phyloP scores from a whole-genome alignment of 2,329 filamentous ascomycete species.

The Pseudogymnoascus sp. region DNA sequence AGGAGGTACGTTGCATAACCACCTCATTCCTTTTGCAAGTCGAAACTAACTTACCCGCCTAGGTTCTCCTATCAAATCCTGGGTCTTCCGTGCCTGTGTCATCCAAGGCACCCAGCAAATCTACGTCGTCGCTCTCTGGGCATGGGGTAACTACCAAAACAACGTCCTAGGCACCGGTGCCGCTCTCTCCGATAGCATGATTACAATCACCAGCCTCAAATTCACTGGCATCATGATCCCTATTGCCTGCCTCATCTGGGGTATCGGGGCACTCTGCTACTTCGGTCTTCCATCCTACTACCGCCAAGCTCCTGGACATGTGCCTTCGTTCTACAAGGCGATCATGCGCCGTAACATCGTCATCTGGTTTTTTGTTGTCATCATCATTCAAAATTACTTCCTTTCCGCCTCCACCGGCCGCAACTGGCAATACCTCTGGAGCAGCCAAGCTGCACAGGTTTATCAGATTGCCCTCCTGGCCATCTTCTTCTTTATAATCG shows the following conservation, averaged over 20 bases:
- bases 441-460: slow-evolving; percentile 36
- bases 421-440: slow-evolving; percentile 49
- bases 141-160: slow-evolving; percentile 54
- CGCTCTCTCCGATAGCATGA: slow-evolving; percentile 35
- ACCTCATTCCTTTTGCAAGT: neutral
- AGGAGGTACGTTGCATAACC: slow-evolving; percentile 35
- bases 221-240: slow-evolving; percentile 46
- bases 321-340: slow-evolving; percentile 59
- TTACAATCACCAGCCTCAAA: slow-evolving; percentile 6
- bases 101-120: slow-evolving; percentile 62
- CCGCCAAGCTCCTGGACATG: slow-evolving; percentile 53
- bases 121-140: slow-evolving; percentile 59
- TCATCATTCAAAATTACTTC: slow-evolving; percentile 61
- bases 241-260: slow-evolving; percentile 50
- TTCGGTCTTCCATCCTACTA: slow-evolving; percentile 61
- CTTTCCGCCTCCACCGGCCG: slow-evolving; percentile 58
- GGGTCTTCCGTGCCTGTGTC: slow-evolving; percentile 60
- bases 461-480: slow-evolving; percentile 53
- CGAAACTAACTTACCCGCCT: neutral
- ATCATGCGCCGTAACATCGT: slow-evolving; percentile 57
- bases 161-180: slow-evolving; percentile 18
- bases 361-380: slow-evolving; percentile 58
- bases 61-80: slow-evolving; percentile 50
- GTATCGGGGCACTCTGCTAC: slow-evolving; percentile 47
- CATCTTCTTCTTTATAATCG: slow-evolving; percentile 43